Percentiles rank a stretch among this genome's conserved stretches.
Evolutionary conservation across 306 rosid species (phyloP).

Genomic region (Cicer pinnatifidum): DNA sequence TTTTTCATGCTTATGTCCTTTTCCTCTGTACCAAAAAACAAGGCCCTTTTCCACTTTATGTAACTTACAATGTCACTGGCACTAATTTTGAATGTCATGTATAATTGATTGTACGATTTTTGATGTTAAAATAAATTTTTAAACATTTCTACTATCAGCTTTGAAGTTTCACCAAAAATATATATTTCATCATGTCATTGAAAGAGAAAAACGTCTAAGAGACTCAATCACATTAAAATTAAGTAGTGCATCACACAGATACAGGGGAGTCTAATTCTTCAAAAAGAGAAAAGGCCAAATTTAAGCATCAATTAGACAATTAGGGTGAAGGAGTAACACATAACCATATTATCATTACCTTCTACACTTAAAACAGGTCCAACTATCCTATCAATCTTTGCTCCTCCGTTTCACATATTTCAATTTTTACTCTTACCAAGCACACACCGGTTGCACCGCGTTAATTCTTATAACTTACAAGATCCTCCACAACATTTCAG

Average conservation of each 20-base stretch:
- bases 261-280: neutral
- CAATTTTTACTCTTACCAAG: conserved; percentile 32
- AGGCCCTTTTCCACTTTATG: neutral
- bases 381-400: neutral
- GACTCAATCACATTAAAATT: neutral
- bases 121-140: neutral
- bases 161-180: neutral
- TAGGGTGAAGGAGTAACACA: neutral
- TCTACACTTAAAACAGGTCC: neutral
- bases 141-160: neutral
- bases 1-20: too few species aligned
- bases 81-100: neutral
- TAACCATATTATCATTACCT: neutral
- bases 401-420: conserved; percentile 30
- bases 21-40: too few species aligned
- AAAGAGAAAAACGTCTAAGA: neutral
- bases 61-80: neutral
- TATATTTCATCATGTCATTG: neutral
- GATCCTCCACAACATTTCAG: conserved; percentile 15
- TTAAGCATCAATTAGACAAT: neutral
- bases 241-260: neutral
- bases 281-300: neutral
- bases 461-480: neutral
- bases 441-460: neutral
- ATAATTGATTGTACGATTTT: neutral